phyloP scores from a whole-genome alignment of 352 stramenopile genomes.

The Hyphochytrium catenoides region DNA sequence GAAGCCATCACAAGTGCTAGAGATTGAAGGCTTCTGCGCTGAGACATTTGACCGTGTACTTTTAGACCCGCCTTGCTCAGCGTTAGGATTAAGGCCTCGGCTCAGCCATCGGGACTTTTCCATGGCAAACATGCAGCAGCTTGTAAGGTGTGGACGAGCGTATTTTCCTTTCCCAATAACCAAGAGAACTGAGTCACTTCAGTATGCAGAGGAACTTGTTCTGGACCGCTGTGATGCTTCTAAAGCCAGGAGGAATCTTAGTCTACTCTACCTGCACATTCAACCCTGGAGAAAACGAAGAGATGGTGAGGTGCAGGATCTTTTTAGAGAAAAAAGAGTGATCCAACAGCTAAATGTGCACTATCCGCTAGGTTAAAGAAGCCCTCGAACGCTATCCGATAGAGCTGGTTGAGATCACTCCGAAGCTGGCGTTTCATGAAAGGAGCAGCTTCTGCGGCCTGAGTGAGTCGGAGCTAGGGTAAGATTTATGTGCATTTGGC shows the following conservation, averaged over 20 bases:
- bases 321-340: too few relatives aligned
- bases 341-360: too few relatives aligned
- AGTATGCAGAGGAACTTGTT: slow-evolving; percentile 68
- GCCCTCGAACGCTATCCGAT: slow-evolving; percentile 64
- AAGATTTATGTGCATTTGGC: too few relatives aligned
- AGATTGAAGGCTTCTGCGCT: slow-evolving; percentile 57
- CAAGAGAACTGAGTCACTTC: too few relatives aligned
- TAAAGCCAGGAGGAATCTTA: slow-evolving; percentile 69
- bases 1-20: too few relatives aligned
- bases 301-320: slow-evolving; percentile 66
- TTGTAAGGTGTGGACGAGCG: too few relatives aligned
- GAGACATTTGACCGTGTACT: slow-evolving; percentile 75
- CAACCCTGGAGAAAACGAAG: slow-evolving; percentile 72
- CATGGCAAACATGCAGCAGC: slow-evolving; percentile 28
- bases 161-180: too few relatives aligned
- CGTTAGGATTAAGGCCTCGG: slow-evolving; percentile 70
- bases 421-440: slow-evolving; percentile 30
- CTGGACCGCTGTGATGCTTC: slow-evolving; percentile 50
- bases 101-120: slow-evolving; percentile 57
- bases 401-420: slow-evolving; percentile 30
- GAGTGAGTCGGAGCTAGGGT: slow-evolving; percentile 33
- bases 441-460: slow-evolving; percentile 37
- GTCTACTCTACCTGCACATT: slow-evolving; percentile 89
- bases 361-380: too few relatives aligned
- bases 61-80: slow-evolving; percentile 71